Conservation (phyloP, 129 eudicot genomes). For the Helianthus tuberosus region DNA sequence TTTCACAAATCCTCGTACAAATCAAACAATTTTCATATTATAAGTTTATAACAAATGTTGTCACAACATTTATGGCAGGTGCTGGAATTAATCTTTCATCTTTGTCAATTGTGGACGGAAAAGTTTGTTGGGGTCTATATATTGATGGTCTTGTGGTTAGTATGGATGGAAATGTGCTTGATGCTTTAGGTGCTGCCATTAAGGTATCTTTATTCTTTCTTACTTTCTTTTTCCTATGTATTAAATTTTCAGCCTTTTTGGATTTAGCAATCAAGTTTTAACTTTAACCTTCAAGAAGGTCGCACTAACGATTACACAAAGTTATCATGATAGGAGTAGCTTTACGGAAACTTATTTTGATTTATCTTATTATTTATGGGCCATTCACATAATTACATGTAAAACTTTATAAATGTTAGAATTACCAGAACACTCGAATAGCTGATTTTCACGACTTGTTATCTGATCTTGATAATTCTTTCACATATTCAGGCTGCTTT, state of each 20-base stretch:
- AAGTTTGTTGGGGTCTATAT: conserved; percentile 95
- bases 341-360: not conserved
- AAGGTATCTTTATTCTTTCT: conserved; percentile 52
- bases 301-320: too few species aligned
- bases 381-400: not conserved
- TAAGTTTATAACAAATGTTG: not conserved
- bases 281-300: too few species aligned
- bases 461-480: not conserved
- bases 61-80: conserved; percentile 46
- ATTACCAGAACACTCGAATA: not conserved
- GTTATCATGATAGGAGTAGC: too few species aligned
- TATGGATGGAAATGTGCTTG: conserved; percentile 93
- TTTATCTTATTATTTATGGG: not conserved
- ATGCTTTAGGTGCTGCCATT: conserved; percentile 96
- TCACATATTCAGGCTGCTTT: conserved; percentile 67
- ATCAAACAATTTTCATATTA: not conserved
- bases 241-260: not conserved
- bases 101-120: conserved; percentile 71
- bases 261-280: not conserved
- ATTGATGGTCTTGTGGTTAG: conserved; percentile 91
- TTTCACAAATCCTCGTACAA: not conserved
- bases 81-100: conserved; percentile 91
- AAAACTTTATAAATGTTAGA: not conserved
- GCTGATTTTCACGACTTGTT: not conserved
- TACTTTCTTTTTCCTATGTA: not conserved